phyloP scores from a whole-genome alignment of 164 flowering plant genomes.

The Umbellularia californica region DNA sequence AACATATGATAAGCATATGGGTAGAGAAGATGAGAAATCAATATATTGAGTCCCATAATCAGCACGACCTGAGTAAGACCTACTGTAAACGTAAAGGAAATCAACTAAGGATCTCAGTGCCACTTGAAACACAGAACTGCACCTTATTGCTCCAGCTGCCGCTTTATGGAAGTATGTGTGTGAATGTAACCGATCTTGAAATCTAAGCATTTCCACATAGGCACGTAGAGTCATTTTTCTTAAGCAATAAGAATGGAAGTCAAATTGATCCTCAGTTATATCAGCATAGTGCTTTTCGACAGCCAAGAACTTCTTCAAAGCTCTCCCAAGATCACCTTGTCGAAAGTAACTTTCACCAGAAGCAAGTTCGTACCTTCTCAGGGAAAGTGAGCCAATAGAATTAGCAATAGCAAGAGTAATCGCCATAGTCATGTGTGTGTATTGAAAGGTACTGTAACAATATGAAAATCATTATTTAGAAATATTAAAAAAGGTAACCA shows the following conservation, averaged over 20 bases:
- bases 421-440: conserved; percentile 4
- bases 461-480: neutral
- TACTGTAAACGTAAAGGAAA: neutral
- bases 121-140: conserved; percentile 5
- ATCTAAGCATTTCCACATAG: conserved; percentile 92
- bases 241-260: conserved; percentile 96
- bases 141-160: conserved; percentile 95
- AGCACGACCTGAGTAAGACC: neutral
- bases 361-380: conserved; percentile 91
- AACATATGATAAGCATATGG: neutral
- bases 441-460: neutral
- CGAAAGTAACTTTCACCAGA: conserved; percentile 97
- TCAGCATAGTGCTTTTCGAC: conserved; percentile 99
- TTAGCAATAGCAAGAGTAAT: conserved; percentile 1
- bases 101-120: no score
- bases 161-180: conserved; percentile 93
- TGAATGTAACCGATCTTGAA: conserved; percentile 94
- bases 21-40: no score
- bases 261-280: conserved; percentile 97
- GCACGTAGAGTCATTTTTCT: conserved; percentile 97
- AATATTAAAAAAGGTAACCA: neutral
- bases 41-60: neutral
- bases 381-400: conserved; percentile 6
- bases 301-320: conserved; percentile 85
- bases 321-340: conserved; percentile 95